phyloP scores from a whole-genome alignment of 164 flowering plant species.

The Stephania yunnanensis region DNA sequence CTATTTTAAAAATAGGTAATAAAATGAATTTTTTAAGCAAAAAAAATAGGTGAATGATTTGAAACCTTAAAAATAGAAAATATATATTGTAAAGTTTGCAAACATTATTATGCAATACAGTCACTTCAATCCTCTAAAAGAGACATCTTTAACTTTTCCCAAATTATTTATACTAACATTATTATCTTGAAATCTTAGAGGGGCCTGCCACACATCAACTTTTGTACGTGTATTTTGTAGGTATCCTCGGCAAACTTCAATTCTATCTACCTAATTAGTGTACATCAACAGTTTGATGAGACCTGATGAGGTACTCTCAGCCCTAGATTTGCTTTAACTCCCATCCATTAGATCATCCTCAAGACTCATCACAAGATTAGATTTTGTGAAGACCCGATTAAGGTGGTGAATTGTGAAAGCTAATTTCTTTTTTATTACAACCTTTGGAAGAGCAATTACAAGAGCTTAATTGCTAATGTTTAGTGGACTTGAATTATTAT shows the following conservation, averaged over 20 bases:
- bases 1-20: no score
- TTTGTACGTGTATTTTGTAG: neutral
- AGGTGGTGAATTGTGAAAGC: no score
- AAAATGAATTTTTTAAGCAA: no score
- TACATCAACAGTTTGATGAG: neutral
- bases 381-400: no score
- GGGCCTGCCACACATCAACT: neutral
- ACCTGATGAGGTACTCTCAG: neutral
- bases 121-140: neutral
- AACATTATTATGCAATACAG: neutral
- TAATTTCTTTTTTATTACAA: no score
- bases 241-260: neutral
- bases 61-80: no score
- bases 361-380: no score
- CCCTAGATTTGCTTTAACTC: neutral
- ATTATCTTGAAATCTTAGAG: neutral
- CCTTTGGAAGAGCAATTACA: no score
- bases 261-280: neutral
- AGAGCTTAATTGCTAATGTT: no score
- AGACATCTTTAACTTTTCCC: neutral
- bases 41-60: no score
- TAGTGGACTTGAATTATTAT: no score
- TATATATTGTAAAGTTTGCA: neutral
- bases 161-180: neutral
- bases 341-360: no score